Percentiles rank a stretch among this genome's conserved stretches.
Conservation (phyloP, 306 rosid species). For the Trifolium pratense region DNA sequence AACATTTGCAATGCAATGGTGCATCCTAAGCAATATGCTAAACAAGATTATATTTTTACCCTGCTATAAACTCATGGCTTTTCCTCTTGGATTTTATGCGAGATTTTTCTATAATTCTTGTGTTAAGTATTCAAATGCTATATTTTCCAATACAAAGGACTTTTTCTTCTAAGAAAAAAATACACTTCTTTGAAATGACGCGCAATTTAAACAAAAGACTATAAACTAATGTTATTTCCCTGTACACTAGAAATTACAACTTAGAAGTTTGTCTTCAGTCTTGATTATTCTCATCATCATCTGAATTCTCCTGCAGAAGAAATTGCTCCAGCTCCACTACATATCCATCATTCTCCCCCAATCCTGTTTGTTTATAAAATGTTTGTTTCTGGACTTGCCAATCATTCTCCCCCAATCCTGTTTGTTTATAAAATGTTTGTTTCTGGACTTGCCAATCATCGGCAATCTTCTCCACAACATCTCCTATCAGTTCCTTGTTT, state of each 20-base stretch:
- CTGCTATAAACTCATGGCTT: not conserved
- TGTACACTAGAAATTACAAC: slow-evolving; percentile 23
- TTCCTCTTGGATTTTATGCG: not conserved
- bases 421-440: slow-evolving; percentile 59
- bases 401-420: slow-evolving; percentile 56
- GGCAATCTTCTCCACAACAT: slow-evolving; percentile 58
- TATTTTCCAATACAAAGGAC: not conserved
- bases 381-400: slow-evolving; percentile 63
- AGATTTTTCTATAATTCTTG: not conserved
- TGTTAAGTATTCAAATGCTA: not conserved
- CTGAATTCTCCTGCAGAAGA: slow-evolving; percentile 41
- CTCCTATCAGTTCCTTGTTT: slow-evolving; percentile 56
- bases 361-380: slow-evolving; percentile 65
- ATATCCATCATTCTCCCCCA: slow-evolving; percentile 40
- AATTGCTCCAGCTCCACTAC: slow-evolving; percentile 50
- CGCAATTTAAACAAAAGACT: not conserved
- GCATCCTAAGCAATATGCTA: not conserved
- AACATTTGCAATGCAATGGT: not conserved
- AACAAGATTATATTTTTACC: not conserved
- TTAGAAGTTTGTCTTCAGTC: slow-evolving; percentile 7
- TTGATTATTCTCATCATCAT: slow-evolving; percentile 31
- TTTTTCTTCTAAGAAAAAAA: not conserved
- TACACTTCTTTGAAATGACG: not conserved
- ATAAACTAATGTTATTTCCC: not conserved
- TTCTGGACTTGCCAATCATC: slow-evolving; percentile 65